Conservation (phyloP, 257 asterid genomes). For the Nicotiana attenuata region DNA sequence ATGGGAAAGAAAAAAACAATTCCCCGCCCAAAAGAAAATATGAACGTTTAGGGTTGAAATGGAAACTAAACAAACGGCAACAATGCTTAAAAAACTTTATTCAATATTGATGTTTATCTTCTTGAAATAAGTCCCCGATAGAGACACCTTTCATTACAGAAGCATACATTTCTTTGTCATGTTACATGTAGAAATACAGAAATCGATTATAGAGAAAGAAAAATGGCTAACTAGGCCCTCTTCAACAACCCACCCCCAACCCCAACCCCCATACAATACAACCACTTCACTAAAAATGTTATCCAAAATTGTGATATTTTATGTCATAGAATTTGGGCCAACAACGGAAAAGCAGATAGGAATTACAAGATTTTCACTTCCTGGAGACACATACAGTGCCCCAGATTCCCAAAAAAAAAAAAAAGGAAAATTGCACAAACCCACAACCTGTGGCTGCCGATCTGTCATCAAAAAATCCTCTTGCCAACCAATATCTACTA, state of each 20-base stretch:
- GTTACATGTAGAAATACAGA: not conserved
- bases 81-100: too few relatives aligned
- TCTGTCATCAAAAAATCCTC: not conserved
- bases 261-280: constrained; percentile 9
- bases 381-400: not conserved
- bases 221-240: not conserved
- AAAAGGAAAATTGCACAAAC: not conserved
- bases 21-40: not conserved
- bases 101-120: not conserved
- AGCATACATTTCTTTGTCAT: not conserved
- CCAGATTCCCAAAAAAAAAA: not conserved
- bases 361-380: constrained; percentile 3
- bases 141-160: not conserved
- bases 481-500: not conserved
- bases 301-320: constrained; percentile 22
- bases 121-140: not conserved
- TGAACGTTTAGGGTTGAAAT: not conserved
- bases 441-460: not conserved
- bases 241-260: not conserved
- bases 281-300: constrained; percentile 9
- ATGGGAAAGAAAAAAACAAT: too few relatives aligned
- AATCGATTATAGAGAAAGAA: not conserved
- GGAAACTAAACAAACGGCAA: not conserved
- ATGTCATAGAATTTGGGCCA: constrained; percentile 20
- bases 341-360: not conserved